These are phyloP conservation scores for Citropsis articulata DNA, from an alignment of 345 rosid species.

Conservation along the genomic window DNA sequence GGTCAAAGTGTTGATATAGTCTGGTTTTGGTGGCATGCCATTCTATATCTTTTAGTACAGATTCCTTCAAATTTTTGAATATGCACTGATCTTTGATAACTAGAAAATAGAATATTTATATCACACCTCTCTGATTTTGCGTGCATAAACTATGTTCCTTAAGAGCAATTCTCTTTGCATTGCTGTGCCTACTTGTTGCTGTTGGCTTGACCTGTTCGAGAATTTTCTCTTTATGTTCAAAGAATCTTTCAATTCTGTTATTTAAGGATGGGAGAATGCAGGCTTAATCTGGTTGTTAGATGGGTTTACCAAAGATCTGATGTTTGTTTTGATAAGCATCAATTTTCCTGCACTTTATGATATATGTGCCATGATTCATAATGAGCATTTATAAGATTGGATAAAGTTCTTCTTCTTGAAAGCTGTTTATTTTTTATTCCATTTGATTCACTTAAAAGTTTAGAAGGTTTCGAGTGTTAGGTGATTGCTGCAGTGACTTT, in stretches of 20 bases:
- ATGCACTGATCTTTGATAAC: neutral
- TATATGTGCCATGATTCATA: neutral
- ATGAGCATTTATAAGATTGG: neutral
- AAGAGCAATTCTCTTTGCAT: neutral
- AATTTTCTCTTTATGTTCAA: neutral
- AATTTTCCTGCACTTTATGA: neutral
- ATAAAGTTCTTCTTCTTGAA: neutral
- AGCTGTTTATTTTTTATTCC: neutral
- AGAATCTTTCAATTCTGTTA: neutral
- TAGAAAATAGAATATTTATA: neutral
- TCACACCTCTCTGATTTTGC: neutral
- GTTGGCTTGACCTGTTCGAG: neutral
- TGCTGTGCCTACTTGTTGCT: neutral
- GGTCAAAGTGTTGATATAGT: neutral
- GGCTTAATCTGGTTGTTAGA: neutral
- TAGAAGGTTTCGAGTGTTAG: too few species aligned
- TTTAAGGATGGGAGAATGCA: neutral
- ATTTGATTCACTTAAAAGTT: neutral
- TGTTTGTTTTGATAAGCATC: neutral
- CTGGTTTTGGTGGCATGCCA: neutral
- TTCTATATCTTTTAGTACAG: neutral
- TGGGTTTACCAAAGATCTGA: neutral
- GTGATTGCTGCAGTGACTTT: neutral
- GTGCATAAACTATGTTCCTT: neutral
- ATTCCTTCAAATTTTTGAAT: neutral